Percentiles rank a stretch among this genome's conserved stretches.
phyloP scores from a whole-genome alignment of 2,329 filamentous ascomycete species.

The Cordyceps farinosa region DNA sequence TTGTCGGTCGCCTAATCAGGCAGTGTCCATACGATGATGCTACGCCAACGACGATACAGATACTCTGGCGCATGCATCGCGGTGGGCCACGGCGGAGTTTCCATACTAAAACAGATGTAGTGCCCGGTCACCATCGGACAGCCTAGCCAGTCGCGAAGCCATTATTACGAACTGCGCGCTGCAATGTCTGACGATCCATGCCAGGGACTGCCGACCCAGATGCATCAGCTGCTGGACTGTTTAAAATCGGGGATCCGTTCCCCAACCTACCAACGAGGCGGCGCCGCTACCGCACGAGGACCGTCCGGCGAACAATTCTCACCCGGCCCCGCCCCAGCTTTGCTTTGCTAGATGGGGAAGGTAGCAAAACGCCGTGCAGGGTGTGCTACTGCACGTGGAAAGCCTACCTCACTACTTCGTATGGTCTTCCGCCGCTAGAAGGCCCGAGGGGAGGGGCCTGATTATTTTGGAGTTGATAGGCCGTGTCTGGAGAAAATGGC shows the following conservation, averaged over 20 bases:
- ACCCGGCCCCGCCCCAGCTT: neutral
- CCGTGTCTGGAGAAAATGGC: neutral
- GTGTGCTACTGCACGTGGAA: neutral
- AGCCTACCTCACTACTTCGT: neutral
- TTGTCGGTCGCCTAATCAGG: constrained; percentile 4
- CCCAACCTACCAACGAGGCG: constrained; percentile 7
- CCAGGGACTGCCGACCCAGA: neutral
- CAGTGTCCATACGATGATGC: constrained; percentile 7
- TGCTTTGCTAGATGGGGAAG: constrained; percentile 5
- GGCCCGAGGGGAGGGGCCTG: neutral
- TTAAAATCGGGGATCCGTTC: neutral
- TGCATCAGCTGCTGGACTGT: neutral
- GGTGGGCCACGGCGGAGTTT: neutral
- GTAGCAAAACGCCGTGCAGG: neutral
- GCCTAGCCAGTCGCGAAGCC: neutral
- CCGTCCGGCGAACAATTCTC: neutral
- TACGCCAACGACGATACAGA: neutral
- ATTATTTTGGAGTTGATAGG: neutral
- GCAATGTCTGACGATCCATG: neutral
- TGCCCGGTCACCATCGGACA: neutral
- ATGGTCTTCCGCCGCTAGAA: neutral
- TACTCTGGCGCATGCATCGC: neutral
- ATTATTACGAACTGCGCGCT: constrained; percentile 1
- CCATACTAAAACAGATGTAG: neutral
- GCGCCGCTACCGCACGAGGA: neutral